Evolutionary conservation across 345 rosid species (phyloP), one percentile per base, ranked within the genome.

Genomic region (Euphorbia peplus): DNA sequence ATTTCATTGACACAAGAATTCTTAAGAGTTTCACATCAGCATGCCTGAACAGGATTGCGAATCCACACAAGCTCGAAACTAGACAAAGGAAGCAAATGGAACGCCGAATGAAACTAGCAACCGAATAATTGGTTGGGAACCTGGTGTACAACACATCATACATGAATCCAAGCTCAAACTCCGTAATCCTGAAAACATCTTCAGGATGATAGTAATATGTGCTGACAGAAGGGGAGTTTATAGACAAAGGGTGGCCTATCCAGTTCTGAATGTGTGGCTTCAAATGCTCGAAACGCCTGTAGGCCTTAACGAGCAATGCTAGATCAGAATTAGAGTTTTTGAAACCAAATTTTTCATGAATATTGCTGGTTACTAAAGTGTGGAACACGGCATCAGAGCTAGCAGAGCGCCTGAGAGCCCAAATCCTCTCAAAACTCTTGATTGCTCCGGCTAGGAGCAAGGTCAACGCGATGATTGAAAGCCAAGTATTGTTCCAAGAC

Each of bases 241-340:
- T 51, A 30, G 55, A 70, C 59, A 22, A 63, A 39, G 74, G 66
- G 47, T 63, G 74, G 37, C 66, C 48, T 5, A 70, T 52, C 74
- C 74, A 70, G 28, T 70, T 61, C 26, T 70, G 58, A 44, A 70
- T 47, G 19, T 70, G 74, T 9, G 74, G 74, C 56, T 70, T 70
- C 19, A 70, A 32, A 58, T 52, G 68, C 6, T 70, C 74, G 4
- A 70, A 70, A 4, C 74, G 62, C 28, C 44, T 35, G 26, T 48
- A 63, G 24, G 74, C 74, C 67, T 63, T 63, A 1, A 63, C 51
- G 18, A 70, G 65, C 50, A 63, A 39, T 24, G 16, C 42, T 26
- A 52, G 13, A 5, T 56, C 63, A 28, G 50, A 62, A 56, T 26
- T 22, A 6, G 68, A 67, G 56, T 54, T 58, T 14, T 13, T 30